These are phyloP conservation scores for Kwoniella botswanensis DNA, from an alignment of 768 basidiomycete genomes.

Conservation along the genomic window DNA sequence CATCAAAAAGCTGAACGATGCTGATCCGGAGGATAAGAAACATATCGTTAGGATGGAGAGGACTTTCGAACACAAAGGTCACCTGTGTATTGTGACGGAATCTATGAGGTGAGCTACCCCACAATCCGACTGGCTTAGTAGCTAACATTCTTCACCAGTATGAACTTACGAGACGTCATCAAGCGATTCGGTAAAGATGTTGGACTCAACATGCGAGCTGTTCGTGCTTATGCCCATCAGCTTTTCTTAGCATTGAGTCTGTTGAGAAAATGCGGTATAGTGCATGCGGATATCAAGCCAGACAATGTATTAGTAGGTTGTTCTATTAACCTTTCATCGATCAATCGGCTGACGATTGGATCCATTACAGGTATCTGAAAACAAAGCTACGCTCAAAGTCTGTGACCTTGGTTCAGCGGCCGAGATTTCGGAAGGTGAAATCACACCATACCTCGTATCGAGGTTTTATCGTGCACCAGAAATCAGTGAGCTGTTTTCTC, in stretches of 20 bases:
- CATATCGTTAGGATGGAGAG: constrained; percentile 90
- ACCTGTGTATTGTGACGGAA: constrained; percentile 95
- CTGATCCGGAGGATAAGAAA: constrained; percentile 96
- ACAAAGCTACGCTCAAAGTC: constrained; percentile 88
- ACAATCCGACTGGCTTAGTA: not conserved
- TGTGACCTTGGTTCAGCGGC: constrained; percentile 98
- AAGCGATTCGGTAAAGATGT: constrained; percentile 99
- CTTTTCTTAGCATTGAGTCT: constrained; percentile 85
- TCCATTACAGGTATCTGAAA: constrained; percentile 79
- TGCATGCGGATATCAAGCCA: constrained; percentile 99
- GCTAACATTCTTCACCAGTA: constrained; percentile 62
- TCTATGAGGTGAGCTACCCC: constrained; percentile 71
- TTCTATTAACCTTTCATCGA: not conserved
- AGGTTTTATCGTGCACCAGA: constrained; percentile 98
- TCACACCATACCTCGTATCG: constrained; percentile 96
- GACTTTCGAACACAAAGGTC: constrained; percentile 96
- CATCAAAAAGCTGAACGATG: constrained; percentile 79
- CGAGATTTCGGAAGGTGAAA: constrained; percentile 85
- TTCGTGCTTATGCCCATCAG: constrained; percentile 98
- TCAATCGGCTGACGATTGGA: not conserved
- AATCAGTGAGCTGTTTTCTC: constrained; percentile 72
- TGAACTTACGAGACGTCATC: constrained; percentile 97
- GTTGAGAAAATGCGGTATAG: constrained; percentile 85
- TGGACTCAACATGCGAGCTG: constrained; percentile 91
- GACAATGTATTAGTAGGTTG: constrained; percentile 88